Base-by-base conservation (phyloP, 2,329 filamentous ascomycete genomes). In the Thielaviopsis ethacetica region DNA sequence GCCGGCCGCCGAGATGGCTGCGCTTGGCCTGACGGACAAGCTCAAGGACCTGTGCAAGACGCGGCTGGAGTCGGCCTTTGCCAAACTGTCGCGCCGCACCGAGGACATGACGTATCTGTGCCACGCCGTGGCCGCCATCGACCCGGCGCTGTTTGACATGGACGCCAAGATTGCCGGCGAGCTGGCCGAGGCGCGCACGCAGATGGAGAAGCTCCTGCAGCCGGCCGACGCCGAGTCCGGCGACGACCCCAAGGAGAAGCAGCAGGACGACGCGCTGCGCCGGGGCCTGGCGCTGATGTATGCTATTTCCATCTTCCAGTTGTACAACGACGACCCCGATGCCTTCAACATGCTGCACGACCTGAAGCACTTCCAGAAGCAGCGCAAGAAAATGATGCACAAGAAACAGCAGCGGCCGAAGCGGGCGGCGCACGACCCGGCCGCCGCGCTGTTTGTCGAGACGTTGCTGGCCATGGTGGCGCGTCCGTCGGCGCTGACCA, bases 401-500 rank as follows among this genome's bases (percentile, higher is more conserved):
- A 71, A 72, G 0, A 76, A 81, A 63, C 71, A 80, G 47, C 75
- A 81, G 65, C 70, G 73, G n/a, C n/a, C n/a, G 1, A 80, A 78
- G 6, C 75, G 76, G 12, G 86, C 88, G 0, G 83, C 38, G n/a
- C 54, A 57, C 22, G 60, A 62, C 30, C 57, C 57, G 4, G 60
- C 57, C 34, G 59, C 54, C 30, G 60, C 88, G 66, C 78, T 88
- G 26, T 72, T 96, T 9, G 83, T 96, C 2, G 93, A 97, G 66
- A 86, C 97, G 56, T 71, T 98, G 7, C 75, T 97, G n/a, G 88
- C 88, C 57, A 89, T 97, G 72, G 81, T 94, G 2, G 88, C 90
- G 0, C 88, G 89, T 62, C 87, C 85, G 3, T 95, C 91, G 1
- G 82, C 84, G 10, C 75, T 97, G 56, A 87, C 95, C 74, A 82